Conservation (phyloP, 345 rosid species). For the Eucalyptus regnans region DNA sequence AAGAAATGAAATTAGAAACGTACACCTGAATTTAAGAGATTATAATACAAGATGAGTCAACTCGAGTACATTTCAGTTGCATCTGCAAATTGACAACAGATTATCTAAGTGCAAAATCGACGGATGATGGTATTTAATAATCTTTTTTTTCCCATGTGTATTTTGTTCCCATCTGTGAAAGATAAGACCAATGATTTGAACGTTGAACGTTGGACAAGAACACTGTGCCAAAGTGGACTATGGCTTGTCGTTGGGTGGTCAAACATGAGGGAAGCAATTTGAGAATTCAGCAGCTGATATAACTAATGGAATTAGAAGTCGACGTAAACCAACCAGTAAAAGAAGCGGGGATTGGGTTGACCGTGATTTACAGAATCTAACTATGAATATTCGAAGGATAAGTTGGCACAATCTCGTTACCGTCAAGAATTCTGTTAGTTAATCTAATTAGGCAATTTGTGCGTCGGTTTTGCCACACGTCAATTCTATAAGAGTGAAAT, state of each 20-base stretch:
- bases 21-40: background rate
- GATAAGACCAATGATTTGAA: background rate
- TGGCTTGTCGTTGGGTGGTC: background rate
- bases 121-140: background rate
- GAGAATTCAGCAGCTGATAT: background rate
- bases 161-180: background rate
- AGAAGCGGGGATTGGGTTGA: background rate
- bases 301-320: background rate
- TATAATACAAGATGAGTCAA: background rate
- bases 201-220: background rate
- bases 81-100: background rate
- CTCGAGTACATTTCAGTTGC: background rate
- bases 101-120: background rate
- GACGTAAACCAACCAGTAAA: background rate
- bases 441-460: background rate
- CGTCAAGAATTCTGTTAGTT: background rate
- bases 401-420: background rate
- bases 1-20: background rate
- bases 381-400: background rate
- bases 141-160: background rate
- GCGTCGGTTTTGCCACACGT: background rate
- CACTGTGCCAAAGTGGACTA: background rate
- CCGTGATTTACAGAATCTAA: background rate
- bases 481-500: background rate
- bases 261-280: background rate